A percentile compares a stretch with the other conserved stretches of the same genome.
Conservation (phyloP, 1,284 basidiomycete genomes). For the Boletus semigastroideus region DNA sequence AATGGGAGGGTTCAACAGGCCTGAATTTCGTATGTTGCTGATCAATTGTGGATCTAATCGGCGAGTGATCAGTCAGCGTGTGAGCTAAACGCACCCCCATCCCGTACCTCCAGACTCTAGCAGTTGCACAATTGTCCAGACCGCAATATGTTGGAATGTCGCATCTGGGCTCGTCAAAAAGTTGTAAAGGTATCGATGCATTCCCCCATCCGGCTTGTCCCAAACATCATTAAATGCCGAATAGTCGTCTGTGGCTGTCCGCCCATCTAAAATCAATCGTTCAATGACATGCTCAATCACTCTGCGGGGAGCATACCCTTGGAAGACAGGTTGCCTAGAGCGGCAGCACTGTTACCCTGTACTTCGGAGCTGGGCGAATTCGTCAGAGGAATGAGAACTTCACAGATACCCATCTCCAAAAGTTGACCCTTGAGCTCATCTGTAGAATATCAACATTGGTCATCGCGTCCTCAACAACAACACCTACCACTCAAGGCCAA, state of each 20-base stretch:
- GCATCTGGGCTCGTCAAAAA: slow-evolving; percentile 94
- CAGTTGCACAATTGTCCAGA: slow-evolving; percentile 98
- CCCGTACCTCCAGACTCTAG: slow-evolving; percentile 85
- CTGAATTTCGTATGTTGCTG: slow-evolving; percentile 84
- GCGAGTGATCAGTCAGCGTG: background rate
- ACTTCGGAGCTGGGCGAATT: slow-evolving; percentile 97
- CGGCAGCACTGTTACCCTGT: slow-evolving; percentile 98
- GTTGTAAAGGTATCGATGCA: slow-evolving; percentile 93
- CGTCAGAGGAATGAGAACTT: slow-evolving; percentile 95
- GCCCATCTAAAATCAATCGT: slow-evolving; percentile 51
- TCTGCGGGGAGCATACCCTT: slow-evolving; percentile 63
- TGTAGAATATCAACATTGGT: slow-evolving; percentile 33
- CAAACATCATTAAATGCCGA: slow-evolving; percentile 97
- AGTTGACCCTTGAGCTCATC: slow-evolving; percentile 95
- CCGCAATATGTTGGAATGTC: slow-evolving; percentile 99
- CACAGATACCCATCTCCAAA: slow-evolving; percentile 97
- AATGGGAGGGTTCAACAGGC: slow-evolving; percentile 81
- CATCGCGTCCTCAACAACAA: background rate
- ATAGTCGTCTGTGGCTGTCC: slow-evolving; percentile 89
- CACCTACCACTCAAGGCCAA: slow-evolving; percentile 84
- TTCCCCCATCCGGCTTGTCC: slow-evolving; percentile 96
- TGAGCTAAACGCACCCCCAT: background rate
- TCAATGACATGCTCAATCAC: background rate
- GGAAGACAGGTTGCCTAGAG: slow-evolving; percentile 95
- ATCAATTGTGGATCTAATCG: slow-evolving; percentile 79